A percentile compares a stretch with the other conserved stretches of the same genome.
phyloP scores from a whole-genome alignment of 2,329 filamentous ascomycete species.

The Cercospora brassicicola region DNA sequence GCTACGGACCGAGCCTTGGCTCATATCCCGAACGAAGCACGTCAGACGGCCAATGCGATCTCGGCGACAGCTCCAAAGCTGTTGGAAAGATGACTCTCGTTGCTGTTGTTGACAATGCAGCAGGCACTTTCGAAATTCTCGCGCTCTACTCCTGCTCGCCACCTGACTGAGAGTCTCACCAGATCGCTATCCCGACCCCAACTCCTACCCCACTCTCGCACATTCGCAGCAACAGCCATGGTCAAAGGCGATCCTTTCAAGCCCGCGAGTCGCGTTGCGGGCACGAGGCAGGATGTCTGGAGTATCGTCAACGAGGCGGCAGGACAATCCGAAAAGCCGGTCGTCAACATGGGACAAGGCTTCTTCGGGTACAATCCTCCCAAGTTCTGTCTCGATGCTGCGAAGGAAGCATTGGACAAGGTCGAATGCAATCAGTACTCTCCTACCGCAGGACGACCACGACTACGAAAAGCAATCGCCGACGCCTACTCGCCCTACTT shows the following conservation, averaged over 20 bases:
- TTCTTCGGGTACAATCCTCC: conserved; percentile 96
- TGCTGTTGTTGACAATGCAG: conserved; percentile 10
- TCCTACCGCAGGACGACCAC: conserved; percentile 86
- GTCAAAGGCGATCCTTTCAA: conserved; percentile 45
- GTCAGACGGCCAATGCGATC: conserved; percentile 16
- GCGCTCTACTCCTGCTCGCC: not conserved
- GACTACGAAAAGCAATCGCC: conserved; percentile 88
- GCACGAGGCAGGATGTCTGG: conserved; percentile 61
- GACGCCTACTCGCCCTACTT: conserved; percentile 90
- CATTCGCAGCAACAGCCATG: conserved; percentile 32
- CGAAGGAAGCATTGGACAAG: conserved; percentile 81
- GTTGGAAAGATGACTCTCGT: conserved; percentile 9
- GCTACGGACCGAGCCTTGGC: not conserved
- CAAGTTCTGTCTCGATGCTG: conserved; percentile 83
- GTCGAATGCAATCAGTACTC: conserved; percentile 99
- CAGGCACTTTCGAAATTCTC: not conserved
- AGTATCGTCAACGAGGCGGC: conserved; percentile 68
- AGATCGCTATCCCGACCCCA: not conserved
- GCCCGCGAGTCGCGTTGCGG: conserved; percentile 56
- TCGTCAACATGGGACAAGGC: conserved; percentile 69
- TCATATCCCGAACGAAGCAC: conserved; percentile 5
- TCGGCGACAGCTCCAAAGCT: conserved; percentile 12
- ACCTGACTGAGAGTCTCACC: not conserved
- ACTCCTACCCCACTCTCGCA: conserved; percentile 3
- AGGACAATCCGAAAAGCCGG: conserved; percentile 63